Conservation (phyloP, 345 rosid species). For the Kernera saxatilis region DNA sequence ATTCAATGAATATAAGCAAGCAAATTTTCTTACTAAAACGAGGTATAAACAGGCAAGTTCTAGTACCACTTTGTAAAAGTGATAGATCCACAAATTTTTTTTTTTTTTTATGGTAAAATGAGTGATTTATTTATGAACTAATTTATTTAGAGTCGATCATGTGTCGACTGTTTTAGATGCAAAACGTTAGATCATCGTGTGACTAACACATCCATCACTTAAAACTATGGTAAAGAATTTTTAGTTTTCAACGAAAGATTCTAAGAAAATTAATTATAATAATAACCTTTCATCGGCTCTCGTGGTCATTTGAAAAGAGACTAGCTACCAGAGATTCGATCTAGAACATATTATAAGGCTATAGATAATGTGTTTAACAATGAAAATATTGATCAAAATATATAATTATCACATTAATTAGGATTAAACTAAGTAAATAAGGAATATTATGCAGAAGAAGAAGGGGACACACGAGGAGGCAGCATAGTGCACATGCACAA, state of each 20-base stretch:
- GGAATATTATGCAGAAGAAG: slow-evolving; percentile 16
- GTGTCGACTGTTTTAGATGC: neutral
- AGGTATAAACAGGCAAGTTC: too few relatives aligned
- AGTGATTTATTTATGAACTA: neutral
- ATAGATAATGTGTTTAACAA: neutral
- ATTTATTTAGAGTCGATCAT: neutral
- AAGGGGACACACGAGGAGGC: slow-evolving; percentile 19
- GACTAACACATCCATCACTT: neutral
- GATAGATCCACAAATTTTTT: neutral
- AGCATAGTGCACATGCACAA: slow-evolving; percentile 45
- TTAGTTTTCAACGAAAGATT: neutral
- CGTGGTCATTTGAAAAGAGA: slow-evolving; percentile 10
- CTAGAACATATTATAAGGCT: neutral
- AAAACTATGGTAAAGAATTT: neutral
- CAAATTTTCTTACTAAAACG: neutral
- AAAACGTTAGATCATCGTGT: neutral
- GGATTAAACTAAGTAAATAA: slow-evolving; percentile 4
- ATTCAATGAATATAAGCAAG: too few relatives aligned
- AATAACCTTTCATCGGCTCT: slow-evolving; percentile 3
- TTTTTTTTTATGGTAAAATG: too few relatives aligned
- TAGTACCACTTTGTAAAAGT: neutral
- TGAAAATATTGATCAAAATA: neutral
- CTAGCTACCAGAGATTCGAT: slow-evolving; percentile 16
- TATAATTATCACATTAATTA: neutral
- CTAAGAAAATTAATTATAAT: neutral